Evolutionary conservation across 352 stramenopile species (phyloP), one percentile per base, ranked within the genome.

Genomic region (Globisporangium megalacanthum): DNA sequence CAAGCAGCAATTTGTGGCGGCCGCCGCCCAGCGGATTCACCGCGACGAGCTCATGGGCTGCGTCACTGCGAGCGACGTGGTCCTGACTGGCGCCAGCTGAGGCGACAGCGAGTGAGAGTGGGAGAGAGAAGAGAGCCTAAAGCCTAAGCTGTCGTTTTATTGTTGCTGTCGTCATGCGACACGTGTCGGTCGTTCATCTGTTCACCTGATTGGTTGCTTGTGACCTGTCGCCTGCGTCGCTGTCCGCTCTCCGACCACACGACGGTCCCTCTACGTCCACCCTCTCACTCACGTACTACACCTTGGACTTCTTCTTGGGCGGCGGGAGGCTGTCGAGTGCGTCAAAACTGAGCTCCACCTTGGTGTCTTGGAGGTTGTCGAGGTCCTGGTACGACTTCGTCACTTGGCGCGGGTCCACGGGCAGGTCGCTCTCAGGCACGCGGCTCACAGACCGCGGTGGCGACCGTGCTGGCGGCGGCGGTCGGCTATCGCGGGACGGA

Each of bases 261-360:
- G 25, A 29, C 25, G 25, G 25, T 29, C 25, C 7, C 6, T 19
- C 39, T 45, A 19, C 42, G 42, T 6, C 15, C 39, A 15, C 41
- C n/a, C 25, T 33, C 6, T 54, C 44, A n/a, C 20, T 56, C 25
- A 29, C 25, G 25, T 29, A 29, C 37, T 54, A 91, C 49, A 88
- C 67, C 50, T 93, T 93, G 15, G 77, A 78, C 74, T 90, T 89
- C 73, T 94, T 94, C 70, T 94, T 94, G 17, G 83, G 83, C 45
- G 83, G 83, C 41, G 82, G 83, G 49, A 94, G 69, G 39, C 72
- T 90, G 46, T 88, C 78, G 20, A 94, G 68, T 31, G 79, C 82
- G 47, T 93, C 79, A 61, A 94, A 94, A 55, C 76, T 89, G 58
- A 94, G 60, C 58, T 94, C 82, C 49, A 94, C 83, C 64, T 92